Conservation (phyloP, 2,329 filamentous ascomycete species). For the Colletotrichum salicis region DNA sequence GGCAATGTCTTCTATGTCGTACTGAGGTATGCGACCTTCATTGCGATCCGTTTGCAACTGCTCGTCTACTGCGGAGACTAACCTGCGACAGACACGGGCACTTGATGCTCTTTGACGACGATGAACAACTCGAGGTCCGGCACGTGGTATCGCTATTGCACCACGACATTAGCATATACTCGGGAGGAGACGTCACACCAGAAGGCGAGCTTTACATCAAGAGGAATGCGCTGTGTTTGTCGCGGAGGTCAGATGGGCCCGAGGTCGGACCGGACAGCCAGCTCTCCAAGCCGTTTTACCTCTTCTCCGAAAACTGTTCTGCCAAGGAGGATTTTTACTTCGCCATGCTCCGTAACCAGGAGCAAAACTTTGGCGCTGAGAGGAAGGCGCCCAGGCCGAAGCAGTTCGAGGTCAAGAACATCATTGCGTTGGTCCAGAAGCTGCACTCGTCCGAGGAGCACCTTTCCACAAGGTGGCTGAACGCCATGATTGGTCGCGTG, state of each 20-base stretch:
- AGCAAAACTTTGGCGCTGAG: slow-evolving; percentile 69
- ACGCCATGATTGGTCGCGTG: slow-evolving; percentile 87
- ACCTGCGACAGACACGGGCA: slow-evolving; percentile 79
- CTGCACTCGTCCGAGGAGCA: slow-evolving; percentile 94
- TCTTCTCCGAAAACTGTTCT: slow-evolving; percentile 95
- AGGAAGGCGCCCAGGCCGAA: slow-evolving; percentile 74
- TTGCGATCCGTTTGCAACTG: neutral
- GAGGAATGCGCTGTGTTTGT: slow-evolving; percentile 85
- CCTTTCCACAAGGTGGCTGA: slow-evolving; percentile 90
- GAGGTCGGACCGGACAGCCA: slow-evolving; percentile 66
- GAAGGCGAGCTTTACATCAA: slow-evolving; percentile 98
- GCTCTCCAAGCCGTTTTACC: slow-evolving; percentile 83
- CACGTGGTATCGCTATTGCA: slow-evolving; percentile 94
- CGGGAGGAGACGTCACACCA: slow-evolving; percentile 79
- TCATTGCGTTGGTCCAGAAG: slow-evolving; percentile 89
- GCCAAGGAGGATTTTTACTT: slow-evolving; percentile 99
- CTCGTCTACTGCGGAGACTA: slow-evolving; percentile 9
- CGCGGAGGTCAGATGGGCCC: slow-evolving; percentile 68
- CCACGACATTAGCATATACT: slow-evolving; percentile 86
- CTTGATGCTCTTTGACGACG: slow-evolving; percentile 96
- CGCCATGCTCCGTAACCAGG: slow-evolving; percentile 85
- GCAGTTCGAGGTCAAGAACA: slow-evolving; percentile 83
- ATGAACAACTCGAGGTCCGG: slow-evolving; percentile 93
- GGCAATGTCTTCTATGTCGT: slow-evolving; percentile 95
- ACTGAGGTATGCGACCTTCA: slow-evolving; percentile 69